Evolutionary conservation across 2,329 filamentous ascomycete species (phyloP).

Genomic region (Fusarium pininemorale): DNA sequence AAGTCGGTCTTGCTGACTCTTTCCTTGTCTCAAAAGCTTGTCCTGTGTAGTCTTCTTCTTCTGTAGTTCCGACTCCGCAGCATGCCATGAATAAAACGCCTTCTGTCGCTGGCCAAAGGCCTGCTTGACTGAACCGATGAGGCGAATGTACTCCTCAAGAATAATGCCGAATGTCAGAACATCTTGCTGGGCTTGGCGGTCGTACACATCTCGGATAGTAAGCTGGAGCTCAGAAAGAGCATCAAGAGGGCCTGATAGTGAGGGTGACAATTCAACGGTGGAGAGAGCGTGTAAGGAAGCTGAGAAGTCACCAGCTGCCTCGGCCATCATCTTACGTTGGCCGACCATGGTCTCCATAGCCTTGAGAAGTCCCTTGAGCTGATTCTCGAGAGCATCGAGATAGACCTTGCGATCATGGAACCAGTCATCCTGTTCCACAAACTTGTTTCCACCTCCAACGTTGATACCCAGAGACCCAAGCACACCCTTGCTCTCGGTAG

Average conservation of each 20-base stretch:
- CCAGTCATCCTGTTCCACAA: constrained; percentile 99
- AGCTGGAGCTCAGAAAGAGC: constrained; percentile 92
- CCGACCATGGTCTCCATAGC: constrained; percentile 92
- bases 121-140: constrained; percentile 94
- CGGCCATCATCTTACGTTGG: constrained; percentile 92
- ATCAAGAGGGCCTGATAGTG: constrained; percentile 87
- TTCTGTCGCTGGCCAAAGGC: constrained; percentile 94
- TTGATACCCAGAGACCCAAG: constrained; percentile 84
- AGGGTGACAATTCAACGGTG: constrained; percentile 89
- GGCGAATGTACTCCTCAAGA: constrained; percentile 95
- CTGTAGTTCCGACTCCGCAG: constrained; percentile 86
- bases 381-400: constrained; percentile 90
- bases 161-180: constrained; percentile 96
- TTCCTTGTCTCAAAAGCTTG: constrained; percentile 92
- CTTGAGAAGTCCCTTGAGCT: constrained; percentile 89
- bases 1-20: constrained; percentile 93
- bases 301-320: constrained; percentile 93
- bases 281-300: constrained; percentile 92
- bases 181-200: constrained; percentile 96
- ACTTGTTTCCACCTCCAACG: constrained; percentile 83
- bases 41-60: constrained; percentile 92
- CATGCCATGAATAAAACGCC: constrained; percentile 93
- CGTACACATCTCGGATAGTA: constrained; percentile 93
- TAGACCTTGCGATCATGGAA: constrained; percentile 97
- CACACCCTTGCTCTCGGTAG: constrained; percentile 92